phyloP scores from a whole-genome alignment of 2,329 filamentous ascomycete genomes.

The Cladophialophora bantiana region DNA sequence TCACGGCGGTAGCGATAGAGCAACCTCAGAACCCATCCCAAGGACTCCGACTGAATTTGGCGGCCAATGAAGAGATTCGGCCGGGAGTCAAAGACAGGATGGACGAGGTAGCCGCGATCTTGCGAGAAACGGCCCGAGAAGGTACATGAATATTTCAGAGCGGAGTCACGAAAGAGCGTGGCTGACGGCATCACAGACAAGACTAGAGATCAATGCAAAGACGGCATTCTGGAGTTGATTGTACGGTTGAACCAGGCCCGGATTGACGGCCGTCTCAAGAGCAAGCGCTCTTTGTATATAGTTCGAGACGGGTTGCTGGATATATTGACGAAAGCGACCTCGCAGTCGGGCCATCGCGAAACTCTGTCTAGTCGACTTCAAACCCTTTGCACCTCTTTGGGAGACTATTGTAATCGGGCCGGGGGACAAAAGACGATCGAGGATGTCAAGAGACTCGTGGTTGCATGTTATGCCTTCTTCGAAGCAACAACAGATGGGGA shows the following conservation, averaged over 20 bases:
- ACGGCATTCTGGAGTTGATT: not conserved
- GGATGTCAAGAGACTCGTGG: not conserved
- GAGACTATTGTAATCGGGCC: constrained; percentile 1
- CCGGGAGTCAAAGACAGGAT: not conserved
- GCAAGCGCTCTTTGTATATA: not conserved
- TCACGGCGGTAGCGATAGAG: not conserved
- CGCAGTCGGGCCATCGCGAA: not conserved
- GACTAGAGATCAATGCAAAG: not conserved
- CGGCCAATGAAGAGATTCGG: not conserved
- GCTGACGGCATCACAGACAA: not conserved
- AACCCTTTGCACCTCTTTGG: not conserved
- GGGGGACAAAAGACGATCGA: not conserved
- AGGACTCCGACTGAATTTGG: not conserved
- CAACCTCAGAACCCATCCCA: not conserved
- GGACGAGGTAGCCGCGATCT: not conserved
- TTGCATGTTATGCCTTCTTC: not conserved
- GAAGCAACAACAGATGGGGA: not conserved
- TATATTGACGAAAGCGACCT: not conserved
- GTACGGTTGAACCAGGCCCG: not conserved
- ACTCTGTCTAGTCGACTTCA: not conserved
- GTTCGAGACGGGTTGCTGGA: not conserved
- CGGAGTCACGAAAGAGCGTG: not conserved
- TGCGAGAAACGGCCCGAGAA: not conserved
- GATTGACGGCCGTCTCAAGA: not conserved
- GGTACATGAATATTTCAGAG: not conserved